Conservation (phyloP, 2,329 filamentous ascomycete genomes). For the Fusarium domesticum region DNA sequence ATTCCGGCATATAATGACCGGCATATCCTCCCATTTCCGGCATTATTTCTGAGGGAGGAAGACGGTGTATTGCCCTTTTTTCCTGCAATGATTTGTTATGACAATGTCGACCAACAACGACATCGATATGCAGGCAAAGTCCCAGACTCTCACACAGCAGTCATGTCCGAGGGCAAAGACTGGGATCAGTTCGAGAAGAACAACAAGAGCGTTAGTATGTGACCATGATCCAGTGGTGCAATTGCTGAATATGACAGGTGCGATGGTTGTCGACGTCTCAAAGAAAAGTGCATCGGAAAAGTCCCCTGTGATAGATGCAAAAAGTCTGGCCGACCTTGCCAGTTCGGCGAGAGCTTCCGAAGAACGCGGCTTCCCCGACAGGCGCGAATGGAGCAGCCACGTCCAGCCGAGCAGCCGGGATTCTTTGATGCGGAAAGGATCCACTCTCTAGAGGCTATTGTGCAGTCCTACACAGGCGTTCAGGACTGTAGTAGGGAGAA, state of each 20-base stretch:
- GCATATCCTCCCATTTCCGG: background rate
- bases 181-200: conserved; percentile 8
- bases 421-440: conserved; percentile 20
- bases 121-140: background rate
- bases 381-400: no score
- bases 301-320: conserved; percentile 21
- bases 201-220: conserved; percentile 5
- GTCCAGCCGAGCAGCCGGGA: background rate
- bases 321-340: conserved; percentile 9
- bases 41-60: background rate
- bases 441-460: conserved; percentile 16
- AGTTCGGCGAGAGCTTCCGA: conserved; percentile 16
- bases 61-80: background rate
- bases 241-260: conserved; percentile 9
- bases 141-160: background rate
- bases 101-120: background rate
- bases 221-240: background rate
- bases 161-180: background rate
- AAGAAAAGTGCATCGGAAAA: conserved; percentile 20
- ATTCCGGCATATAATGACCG: background rate
- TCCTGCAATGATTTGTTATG: background rate
- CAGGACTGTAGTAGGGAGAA: conserved; percentile 8
- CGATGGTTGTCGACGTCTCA: conserved; percentile 20
- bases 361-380: conserved; percentile 10
- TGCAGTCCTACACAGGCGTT: conserved; percentile 17